Percentiles rank a stretch among this genome's conserved stretches.
These are phyloP conservation scores for Lantana camara DNA, from an alignment of 257 asterid species.

Conservation along the genomic window DNA sequence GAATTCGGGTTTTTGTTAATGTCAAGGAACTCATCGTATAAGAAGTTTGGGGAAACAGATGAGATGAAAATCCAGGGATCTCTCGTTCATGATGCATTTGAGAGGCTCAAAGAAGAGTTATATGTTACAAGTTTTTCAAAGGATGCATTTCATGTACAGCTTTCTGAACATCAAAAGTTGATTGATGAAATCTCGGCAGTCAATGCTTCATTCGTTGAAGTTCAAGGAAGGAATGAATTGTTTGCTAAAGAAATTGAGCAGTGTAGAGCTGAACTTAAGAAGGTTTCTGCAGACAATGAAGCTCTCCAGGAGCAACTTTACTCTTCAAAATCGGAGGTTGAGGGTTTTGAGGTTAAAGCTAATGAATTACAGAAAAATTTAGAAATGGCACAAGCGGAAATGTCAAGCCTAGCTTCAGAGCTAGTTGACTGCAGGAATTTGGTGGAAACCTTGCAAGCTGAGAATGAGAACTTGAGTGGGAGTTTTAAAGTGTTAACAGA, in stretches of 20 bases:
- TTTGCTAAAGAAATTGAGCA: constrained; percentile 57
- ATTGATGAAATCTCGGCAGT: constrained; percentile 44
- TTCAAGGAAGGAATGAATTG: constrained; percentile 52
- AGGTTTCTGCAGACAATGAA: constrained; percentile 51
- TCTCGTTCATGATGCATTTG: constrained; percentile 44
- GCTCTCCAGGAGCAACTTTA: constrained; percentile 60
- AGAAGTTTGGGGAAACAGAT: constrained; percentile 30
- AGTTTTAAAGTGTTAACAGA: constrained; percentile 46
- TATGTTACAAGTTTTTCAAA: constrained; percentile 67
- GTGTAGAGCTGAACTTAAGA: constrained; percentile 55
- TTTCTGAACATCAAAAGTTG: constrained; percentile 61
- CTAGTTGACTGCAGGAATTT: constrained; percentile 57
- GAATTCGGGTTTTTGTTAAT: constrained; percentile 59
- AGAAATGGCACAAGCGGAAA: constrained; percentile 57
- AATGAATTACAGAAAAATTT: constrained; percentile 65
- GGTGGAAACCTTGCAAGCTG: constrained; percentile 54
- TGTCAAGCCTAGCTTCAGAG: constrained; percentile 66
- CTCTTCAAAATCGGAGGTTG: constrained; percentile 59
- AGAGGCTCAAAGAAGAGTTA: constrained; percentile 76
- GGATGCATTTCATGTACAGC: constrained; percentile 64
- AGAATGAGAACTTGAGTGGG: constrained; percentile 56
- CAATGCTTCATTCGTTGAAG: constrained; percentile 54
- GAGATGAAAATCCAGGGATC: constrained; percentile 29
- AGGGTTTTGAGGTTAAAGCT: constrained; percentile 51
- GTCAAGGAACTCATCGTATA: constrained; percentile 46